Conservation (phyloP, 73 alveolate species). For the Uronychia setigera region DNA sequence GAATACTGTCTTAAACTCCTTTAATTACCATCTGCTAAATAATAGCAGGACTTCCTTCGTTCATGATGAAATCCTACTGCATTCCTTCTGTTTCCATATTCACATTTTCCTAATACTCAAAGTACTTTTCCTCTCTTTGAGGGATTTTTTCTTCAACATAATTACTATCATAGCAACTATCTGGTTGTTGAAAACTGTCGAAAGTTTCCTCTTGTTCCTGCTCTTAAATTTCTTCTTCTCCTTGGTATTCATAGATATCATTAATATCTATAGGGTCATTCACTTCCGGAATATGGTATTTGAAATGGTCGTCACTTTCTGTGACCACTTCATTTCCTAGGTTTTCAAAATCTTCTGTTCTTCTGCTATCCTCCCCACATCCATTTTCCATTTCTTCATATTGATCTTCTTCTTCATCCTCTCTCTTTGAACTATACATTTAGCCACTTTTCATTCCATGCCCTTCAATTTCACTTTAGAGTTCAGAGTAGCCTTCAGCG, state of each 20-base stretch:
- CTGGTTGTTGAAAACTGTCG: too few relatives aligned
- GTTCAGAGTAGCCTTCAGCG: background rate
- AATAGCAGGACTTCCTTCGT: too few relatives aligned
- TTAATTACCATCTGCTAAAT: background rate
- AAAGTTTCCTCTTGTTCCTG: background rate
- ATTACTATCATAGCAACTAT: too few relatives aligned
- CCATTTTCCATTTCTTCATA: background rate
- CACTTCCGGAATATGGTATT: background rate
- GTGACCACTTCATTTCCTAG: background rate
- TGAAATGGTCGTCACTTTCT: background rate
- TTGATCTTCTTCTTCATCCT: background rate
- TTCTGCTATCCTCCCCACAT: slow-evolving; percentile 1
- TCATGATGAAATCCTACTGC: too few relatives aligned
- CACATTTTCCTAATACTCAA: too few relatives aligned
- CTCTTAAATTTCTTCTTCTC: background rate
- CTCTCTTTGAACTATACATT: background rate
- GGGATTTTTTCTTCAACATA: too few relatives aligned
- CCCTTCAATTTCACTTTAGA: background rate
- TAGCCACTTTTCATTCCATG: background rate
- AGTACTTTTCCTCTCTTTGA: too few relatives aligned
- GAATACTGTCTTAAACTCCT: background rate
- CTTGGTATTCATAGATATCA: background rate
- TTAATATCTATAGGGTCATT: background rate
- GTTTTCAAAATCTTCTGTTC: background rate
- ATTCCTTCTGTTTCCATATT: too few relatives aligned